Evolutionary conservation across 306 rosid genomes (phyloP), one percentile per base, ranked within the genome.

Genomic region (Dryas alaskensis): DNA sequence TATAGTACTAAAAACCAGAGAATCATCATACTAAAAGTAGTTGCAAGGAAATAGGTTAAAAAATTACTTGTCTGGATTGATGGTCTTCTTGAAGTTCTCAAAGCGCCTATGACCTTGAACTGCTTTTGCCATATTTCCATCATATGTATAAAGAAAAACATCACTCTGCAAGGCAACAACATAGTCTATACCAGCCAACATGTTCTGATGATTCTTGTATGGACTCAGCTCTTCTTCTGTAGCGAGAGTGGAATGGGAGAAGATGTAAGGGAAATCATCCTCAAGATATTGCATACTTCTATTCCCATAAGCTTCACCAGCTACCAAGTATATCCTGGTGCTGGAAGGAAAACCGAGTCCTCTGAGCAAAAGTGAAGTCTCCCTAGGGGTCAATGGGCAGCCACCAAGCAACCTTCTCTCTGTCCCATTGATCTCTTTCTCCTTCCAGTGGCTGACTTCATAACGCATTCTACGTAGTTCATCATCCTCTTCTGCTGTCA

Each of bases 111-210:
- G 99, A 78, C 99, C 99, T 87, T 89, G 97, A 69, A 94, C 96
- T 42, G 99, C 99, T 89, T 94, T 94, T n/a, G 99, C 99, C 99
- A 94, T 90, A 77, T 94, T 94, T 73, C 99, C 98, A 71, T 94
- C 99, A 3, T 89, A 92, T 22, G 99, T 94, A 84, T 89, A 88
- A 27, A 92, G 78, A 84, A 94, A 94, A 25, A 82, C 96, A 19
- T 84, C 87, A 65, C 99, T 92, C 78, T 89, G 86, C 50, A 94
- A 92, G 84, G 99, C 99, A 73, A 94, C 97, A 43, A 81, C 97
- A 66, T 92, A 92, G 75, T 92, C 99, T 81, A 91, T 87, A 73
- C 99, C 99, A 57, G 99, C 99, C 89, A 94, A 81, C 99, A 94
- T 92, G 89, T 92, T 94, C 81, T 92, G 96, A 81, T 92, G 99